A percentile compares a stretch with the other conserved stretches of the same genome.
Evolutionary conservation across 495 filamentous ascomycete genomes (phyloP).

Genomic region (Parmelia sp.): DNA sequence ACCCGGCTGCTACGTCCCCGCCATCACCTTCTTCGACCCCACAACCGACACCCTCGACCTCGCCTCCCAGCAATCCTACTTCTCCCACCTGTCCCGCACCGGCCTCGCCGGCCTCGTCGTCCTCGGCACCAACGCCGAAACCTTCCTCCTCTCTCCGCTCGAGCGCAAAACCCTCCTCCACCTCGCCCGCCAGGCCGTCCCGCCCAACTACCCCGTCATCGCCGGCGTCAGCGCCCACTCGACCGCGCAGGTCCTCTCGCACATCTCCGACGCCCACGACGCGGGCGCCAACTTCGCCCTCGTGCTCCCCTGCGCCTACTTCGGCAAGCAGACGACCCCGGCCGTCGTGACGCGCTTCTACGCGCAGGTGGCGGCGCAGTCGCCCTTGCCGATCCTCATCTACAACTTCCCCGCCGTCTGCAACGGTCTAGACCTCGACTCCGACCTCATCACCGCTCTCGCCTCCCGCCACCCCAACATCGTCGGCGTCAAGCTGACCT

Average conservation of each 20-base stretch:
- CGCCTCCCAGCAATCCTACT: neutral
- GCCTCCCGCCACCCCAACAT: conserved; percentile 42
- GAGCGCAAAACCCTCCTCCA: neutral
- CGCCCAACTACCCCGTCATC: neutral
- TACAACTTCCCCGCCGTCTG: conserved; percentile 71
- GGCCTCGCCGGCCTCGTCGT: neutral
- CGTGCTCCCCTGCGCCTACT: neutral
- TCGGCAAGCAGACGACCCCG: conserved; percentile 38
- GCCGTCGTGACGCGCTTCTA: conserved; percentile 57
- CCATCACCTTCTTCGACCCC: conserved; percentile 50
- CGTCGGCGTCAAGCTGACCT: conserved; percentile 62
- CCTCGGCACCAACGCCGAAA: neutral
- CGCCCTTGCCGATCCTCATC: conserved; percentile 53
- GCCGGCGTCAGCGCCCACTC: neutral
- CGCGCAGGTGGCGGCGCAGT: conserved; percentile 46
- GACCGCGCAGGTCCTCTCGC: neutral
- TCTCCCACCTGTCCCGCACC: neutral
- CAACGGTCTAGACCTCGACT: conserved; percentile 65
- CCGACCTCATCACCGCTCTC: conserved; percentile 51
- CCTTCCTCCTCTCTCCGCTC: neutral
- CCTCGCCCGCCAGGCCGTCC: neutral
- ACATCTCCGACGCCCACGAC: neutral
- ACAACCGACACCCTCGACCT: conserved; percentile 44
- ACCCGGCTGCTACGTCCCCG: conserved; percentile 41
- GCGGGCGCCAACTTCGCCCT: neutral